Conservation (phyloP, 306 rosid genomes). For the Notholithocarpus densiflorus region DNA sequence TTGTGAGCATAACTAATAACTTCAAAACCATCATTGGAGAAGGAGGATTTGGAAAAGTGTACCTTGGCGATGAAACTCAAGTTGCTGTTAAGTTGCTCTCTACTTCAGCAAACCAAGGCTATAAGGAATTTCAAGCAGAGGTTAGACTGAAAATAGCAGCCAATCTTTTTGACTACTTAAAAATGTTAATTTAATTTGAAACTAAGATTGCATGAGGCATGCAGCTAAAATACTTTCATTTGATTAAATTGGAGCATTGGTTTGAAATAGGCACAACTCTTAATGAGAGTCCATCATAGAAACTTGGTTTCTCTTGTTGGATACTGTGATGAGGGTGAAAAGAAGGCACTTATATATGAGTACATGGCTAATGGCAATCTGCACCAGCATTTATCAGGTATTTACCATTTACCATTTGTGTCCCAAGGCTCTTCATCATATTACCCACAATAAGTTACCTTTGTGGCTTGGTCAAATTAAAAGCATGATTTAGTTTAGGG, state of each 20-base stretch:
- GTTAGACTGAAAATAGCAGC: neutral
- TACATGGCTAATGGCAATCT: constrained; percentile 24
- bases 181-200: too few relatives aligned
- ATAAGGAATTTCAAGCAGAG: constrained; percentile 1
- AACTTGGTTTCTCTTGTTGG: constrained; percentile 31
- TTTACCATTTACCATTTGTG: neutral
- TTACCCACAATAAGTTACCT: neutral
- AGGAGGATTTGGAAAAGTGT: constrained; percentile 54
- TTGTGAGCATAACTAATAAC: constrained; percentile 33
- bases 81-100: too few relatives aligned
- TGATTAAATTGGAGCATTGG: neutral
- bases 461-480: neutral
- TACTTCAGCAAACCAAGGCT: too few relatives aligned
- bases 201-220: too few relatives aligned
- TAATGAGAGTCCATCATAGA: constrained; percentile 21
- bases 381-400: constrained; percentile 2
- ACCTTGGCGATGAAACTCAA: constrained; percentile 13
- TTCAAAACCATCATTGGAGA: constrained; percentile 32
- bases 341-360: constrained; percentile 19
- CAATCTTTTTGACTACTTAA: too few relatives aligned
- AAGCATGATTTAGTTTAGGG: neutral
- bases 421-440: neutral
- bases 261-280: neutral
- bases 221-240: neutral
- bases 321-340: constrained; percentile 18